Evolutionary conservation across 2,329 filamentous ascomycete species (phyloP).

Genomic region (Fusarium acutatum): DNA sequence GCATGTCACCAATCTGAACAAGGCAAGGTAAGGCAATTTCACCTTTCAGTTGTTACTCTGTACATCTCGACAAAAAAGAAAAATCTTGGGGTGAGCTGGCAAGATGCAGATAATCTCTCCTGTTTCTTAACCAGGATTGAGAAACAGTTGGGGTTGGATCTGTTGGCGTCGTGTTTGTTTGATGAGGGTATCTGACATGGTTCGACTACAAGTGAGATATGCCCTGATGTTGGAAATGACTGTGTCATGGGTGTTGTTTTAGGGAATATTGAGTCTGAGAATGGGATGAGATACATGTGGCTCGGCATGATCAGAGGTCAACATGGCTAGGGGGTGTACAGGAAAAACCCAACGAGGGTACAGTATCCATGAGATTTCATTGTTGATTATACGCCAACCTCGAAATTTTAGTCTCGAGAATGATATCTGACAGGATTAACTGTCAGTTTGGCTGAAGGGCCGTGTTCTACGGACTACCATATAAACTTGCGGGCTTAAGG

Average conservation of each 20-base stretch:
- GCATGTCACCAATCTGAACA: background rate
- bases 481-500: background rate
- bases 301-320: background rate
- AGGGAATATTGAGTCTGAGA: background rate
- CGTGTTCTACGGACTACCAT: background rate
- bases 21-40: background rate
- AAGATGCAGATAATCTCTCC: constrained; percentile 1
- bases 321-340: background rate
- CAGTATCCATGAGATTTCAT: background rate
- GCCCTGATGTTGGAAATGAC: constrained; percentile 33
- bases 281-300: background rate
- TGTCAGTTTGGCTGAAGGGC: background rate
- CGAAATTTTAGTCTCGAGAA: background rate
- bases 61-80: background rate
- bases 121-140: background rate
- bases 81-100: constrained; percentile 4
- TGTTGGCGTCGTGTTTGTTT: constrained; percentile 31
- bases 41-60: background rate
- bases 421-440: background rate
- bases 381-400: background rate
- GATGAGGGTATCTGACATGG: constrained; percentile 27
- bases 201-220: constrained; percentile 34
- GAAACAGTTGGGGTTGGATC: constrained; percentile 22
- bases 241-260: constrained; percentile 1
- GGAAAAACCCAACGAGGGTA: background rate